A percentile compares a stretch with the other conserved stretches of the same genome.
These are phyloP conservation scores for Pseudoscleropodium purum DNA, from an alignment of 225 moss, liverwort and hornwort species.

Conservation along the genomic window DNA sequence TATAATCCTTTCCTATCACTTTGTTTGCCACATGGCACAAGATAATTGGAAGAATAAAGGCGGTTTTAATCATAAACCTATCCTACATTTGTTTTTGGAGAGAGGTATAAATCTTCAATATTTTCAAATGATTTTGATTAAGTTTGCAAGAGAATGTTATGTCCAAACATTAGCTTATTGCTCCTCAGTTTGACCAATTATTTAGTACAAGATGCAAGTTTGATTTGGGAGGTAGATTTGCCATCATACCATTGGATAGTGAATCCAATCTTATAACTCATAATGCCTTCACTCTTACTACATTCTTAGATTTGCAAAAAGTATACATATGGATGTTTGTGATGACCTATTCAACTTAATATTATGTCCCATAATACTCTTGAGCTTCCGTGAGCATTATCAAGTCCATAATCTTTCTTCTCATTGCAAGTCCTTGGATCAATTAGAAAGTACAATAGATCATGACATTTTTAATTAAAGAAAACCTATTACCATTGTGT, in stretches of 20 bases:
- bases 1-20: not conserved
- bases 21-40: not conserved
- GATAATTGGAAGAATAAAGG: not conserved
- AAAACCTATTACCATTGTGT: not conserved
- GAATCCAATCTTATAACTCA: not conserved
- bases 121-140: not conserved
- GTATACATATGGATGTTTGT: not conserved
- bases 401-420: not conserved
- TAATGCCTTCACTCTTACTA: not conserved
- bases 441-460: not conserved
- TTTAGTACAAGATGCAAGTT: not conserved
- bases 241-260: not conserved
- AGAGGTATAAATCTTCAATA: not conserved
- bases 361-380: not conserved
- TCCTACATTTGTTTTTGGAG: not conserved
- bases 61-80: not conserved
- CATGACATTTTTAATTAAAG: not conserved
- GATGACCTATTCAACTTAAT: not conserved
- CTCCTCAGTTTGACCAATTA: accelerated
- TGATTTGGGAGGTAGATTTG: not conserved
- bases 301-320: not conserved
- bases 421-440: not conserved
- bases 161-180: accelerated
- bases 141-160: not conserved
- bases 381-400: accelerated